phyloP scores from a whole-genome alignment of 2,329 filamentous ascomycete species.

The Emergomyces orientalis region DNA sequence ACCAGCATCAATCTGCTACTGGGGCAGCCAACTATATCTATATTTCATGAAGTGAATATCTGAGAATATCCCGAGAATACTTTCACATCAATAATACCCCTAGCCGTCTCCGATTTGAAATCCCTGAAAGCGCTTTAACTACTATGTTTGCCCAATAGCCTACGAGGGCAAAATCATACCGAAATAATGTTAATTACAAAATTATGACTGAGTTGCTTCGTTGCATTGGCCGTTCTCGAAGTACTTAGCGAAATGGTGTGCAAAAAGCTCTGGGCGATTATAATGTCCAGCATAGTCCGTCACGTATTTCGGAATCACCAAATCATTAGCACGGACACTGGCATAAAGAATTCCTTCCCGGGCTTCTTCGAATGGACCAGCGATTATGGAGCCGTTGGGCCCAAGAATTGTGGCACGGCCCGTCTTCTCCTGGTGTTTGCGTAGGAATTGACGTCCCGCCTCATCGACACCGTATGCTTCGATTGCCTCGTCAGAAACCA shows the following conservation, averaged over 20 bases:
- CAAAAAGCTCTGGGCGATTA: slow-evolving; percentile 7
- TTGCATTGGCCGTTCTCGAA: background rate
- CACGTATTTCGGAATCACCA: slow-evolving; percentile 5
- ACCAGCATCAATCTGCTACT: background rate
- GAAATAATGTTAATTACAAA: background rate
- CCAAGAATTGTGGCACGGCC: slow-evolving; percentile 5
- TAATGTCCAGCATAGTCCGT: slow-evolving; percentile 8
- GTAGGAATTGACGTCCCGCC: slow-evolving; percentile 1
- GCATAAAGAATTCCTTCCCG: slow-evolving; percentile 9
- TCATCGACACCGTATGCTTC: slow-evolving; percentile 1
- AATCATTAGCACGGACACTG: background rate
- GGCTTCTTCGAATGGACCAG: slow-evolving; percentile 4
- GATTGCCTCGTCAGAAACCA: background rate
- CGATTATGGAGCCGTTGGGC: slow-evolving; percentile 1
- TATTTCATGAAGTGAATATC: background rate
- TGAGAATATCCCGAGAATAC: too few species aligned
- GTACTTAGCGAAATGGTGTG: slow-evolving; percentile 7
- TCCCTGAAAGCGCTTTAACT: too few species aligned
- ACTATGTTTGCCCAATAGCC: background rate
- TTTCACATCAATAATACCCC: background rate
- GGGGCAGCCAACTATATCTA: too few species aligned
- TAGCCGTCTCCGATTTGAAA: too few species aligned
- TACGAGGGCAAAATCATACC: background rate
- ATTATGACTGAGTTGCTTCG: background rate
- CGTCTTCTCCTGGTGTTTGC: slow-evolving; percentile 2